Base-by-base conservation (phyloP, 208 protist genomes). In the Naegleria gruberi region DNA sequence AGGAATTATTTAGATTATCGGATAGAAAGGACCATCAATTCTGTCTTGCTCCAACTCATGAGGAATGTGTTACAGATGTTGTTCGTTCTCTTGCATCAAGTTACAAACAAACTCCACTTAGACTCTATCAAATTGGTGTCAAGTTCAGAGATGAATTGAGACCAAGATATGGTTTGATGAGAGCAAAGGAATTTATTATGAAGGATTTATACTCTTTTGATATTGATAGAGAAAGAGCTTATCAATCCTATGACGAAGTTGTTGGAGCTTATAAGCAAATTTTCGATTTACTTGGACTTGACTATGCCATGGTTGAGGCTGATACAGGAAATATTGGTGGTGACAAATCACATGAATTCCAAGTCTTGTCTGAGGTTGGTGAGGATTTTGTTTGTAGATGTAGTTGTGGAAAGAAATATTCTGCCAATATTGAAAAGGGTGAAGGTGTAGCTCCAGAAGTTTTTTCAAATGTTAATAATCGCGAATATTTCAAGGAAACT, bases 11-110 rank as follows among this genome's bases (percentile, higher is more conserved):
- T 37, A 5, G 12, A 23, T 10, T 90, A 2, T 46, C 86, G 34
- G 90, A 91, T 43, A 34, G 87, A 15, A 91, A 90, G 74, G n/a
- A 55, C 40, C 7, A 41, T 57, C n/a, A 77, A 2, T 91, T 44
- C 30, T 88, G 57, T 37, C 47, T 91, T 4, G 81, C 41, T 41
- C 90, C 90, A 34, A 91, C 90, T 37, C 81, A 91, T 90, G 91
- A 92, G 37, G 91, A 92, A 57, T 45, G 77, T 40, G 34, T 91
- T 23, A 90, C 89, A 6, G 84, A 91, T 44, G n/a, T 92, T 12
- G 89, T 91, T 19, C 0, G 26, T 26, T 81, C 23, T 17, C 43
- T 37, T 34, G 26, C 88, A 7, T 40, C 19, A 8, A 40, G 15
- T 19, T 51, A 74, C 65, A 43, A 90, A 23, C 26, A 90, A 41